These are phyloP conservation scores for Debaryomyces subglobosus DNA, from an alignment of 1,139 yeast genomes.

Conservation along the genomic window DNA sequence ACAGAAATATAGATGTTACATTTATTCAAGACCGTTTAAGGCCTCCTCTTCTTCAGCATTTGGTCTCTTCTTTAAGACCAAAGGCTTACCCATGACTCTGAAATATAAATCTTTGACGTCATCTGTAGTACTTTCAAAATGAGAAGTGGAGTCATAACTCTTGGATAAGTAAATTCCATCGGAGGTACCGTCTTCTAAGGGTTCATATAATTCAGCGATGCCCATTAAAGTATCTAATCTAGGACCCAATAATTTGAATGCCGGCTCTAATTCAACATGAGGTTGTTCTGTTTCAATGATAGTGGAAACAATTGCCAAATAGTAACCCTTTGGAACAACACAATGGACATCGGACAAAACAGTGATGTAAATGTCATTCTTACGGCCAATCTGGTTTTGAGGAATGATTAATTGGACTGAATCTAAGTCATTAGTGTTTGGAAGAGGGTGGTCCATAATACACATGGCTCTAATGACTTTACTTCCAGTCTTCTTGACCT, in stretches of 20 bases:
- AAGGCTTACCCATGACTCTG: conserved; percentile 90
- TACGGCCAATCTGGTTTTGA: conserved; percentile 91
- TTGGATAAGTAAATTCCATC: conserved; percentile 82
- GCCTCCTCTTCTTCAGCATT: conserved; percentile 58
- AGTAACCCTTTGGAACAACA: conserved; percentile 88
- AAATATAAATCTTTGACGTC: conserved; percentile 93
- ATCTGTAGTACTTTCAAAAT: conserved; percentile 94
- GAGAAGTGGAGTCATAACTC: conserved; percentile 93
- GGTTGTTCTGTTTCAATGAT: conserved; percentile 93
- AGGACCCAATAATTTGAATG: conserved; percentile 85
- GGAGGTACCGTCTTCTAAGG: conserved; percentile 76
- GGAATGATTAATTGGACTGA: conserved; percentile 95
- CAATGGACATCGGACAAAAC: conserved; percentile 88
- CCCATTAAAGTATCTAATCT: conserved; percentile 91
- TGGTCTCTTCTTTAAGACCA: conserved; percentile 78
- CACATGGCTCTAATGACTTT: conserved; percentile 95
- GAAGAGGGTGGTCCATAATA: conserved; percentile 85
- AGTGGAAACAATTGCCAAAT: conserved; percentile 91
- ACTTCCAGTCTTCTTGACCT: conserved; percentile 82
- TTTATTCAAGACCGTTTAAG: conserved; percentile 26
- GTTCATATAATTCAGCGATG: conserved; percentile 88
- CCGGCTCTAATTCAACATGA: conserved; percentile 91
- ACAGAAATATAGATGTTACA: neutral
- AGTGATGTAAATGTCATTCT: conserved; percentile 93
- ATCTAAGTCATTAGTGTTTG: conserved; percentile 80